Conservation (phyloP, 179 eudicot genomes). For the Drosera spatulata region DNA sequence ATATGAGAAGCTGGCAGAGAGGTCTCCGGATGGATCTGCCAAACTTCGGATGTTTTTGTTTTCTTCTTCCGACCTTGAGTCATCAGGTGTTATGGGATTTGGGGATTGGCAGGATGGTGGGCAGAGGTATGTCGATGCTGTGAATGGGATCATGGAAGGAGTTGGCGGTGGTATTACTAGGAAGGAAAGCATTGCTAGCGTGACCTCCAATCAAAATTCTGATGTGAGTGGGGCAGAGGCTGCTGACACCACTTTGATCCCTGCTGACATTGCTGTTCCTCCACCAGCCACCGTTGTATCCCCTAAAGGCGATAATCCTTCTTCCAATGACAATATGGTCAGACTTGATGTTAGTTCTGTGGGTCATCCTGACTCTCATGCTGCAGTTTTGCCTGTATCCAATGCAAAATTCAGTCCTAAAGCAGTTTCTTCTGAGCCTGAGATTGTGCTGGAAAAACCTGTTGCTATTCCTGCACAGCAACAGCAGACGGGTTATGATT, state of each 20-base stretch:
- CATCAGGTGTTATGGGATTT: constrained; percentile 33
- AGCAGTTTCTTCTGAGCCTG: constrained; percentile 19
- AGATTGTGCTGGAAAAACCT: constrained; percentile 38
- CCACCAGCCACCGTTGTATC: constrained; percentile 31
- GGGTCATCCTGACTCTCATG: constrained; percentile 23
- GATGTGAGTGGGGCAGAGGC: constrained; percentile 65
- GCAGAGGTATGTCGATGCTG: constrained; percentile 76
- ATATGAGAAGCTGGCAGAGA: constrained; percentile 62
- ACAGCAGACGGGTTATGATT: constrained; percentile 24
- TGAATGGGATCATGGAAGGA: constrained; percentile 51
- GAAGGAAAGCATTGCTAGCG: constrained; percentile 66
- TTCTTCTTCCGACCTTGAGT: constrained; percentile 56
- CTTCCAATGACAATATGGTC: constrained; percentile 29
- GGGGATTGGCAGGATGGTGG: constrained; percentile 57
- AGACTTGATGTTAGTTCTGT: constrained; percentile 18
- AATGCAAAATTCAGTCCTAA: constrained; percentile 19
- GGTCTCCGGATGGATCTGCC: constrained; percentile 67
- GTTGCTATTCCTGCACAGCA: constrained; percentile 28
- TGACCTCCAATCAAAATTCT: constrained; percentile 69
- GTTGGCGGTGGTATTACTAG: constrained; percentile 33
- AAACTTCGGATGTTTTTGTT: constrained; percentile 80
- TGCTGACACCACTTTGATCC: constrained; percentile 24
- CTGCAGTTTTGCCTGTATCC: constrained; percentile 26
- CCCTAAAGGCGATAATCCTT: constrained; percentile 30
- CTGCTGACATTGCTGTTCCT: constrained; percentile 32